Base-by-base conservation (phyloP, 176 grass and related monocot species). In the Rhipidocladum racemiflorum region DNA sequence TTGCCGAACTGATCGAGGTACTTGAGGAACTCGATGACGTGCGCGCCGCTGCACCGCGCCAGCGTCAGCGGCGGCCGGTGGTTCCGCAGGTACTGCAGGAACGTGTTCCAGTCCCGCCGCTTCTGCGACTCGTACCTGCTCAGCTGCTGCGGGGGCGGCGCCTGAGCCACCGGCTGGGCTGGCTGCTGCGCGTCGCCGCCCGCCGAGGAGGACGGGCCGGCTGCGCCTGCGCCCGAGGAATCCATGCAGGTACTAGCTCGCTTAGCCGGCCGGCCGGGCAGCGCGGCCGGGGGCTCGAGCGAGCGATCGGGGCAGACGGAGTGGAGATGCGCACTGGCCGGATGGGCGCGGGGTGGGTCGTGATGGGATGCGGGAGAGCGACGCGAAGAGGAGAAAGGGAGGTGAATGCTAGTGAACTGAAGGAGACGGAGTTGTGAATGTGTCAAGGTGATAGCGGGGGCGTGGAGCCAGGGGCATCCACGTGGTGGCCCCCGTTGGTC, bases 1-100 rank as follows among this genome's bases (percentile, higher is more conserved):
- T 99, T 99, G 56, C 96, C 96, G 84, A 99, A 99, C 87, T 95
- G 96, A 63, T 99, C 96, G 4, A 99, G 91, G 78, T 99, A 99
- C 68, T 90, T 88, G 24, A 99, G 87, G 85, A 99, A 99, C 89
- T 99, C 96, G 79, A 99, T 99, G 48, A 99, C 96, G 82, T 95
- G 96, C 50, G 96, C 96, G 16, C 96, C 96, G 89, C 96, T 99
- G 86, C 96, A 99, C 1, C 93, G 83, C 30, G 96, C 83, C 65
- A 99, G 87, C 85, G 89, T 93, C 77, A 99, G 87, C 76, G 96
- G 96, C 14, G 96, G 96, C 6, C 85, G 90, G 93, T 99, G 96
- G 83, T 99, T 95, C 13, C 89, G 91, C 82, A 99, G 96, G 91
- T 99, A 99, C 88, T 95, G 92, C 72, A 99, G 87, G 87, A 99